Conservation (phyloP, 176 grass and related monocot species). For the Microstegium vimineum region DNA sequence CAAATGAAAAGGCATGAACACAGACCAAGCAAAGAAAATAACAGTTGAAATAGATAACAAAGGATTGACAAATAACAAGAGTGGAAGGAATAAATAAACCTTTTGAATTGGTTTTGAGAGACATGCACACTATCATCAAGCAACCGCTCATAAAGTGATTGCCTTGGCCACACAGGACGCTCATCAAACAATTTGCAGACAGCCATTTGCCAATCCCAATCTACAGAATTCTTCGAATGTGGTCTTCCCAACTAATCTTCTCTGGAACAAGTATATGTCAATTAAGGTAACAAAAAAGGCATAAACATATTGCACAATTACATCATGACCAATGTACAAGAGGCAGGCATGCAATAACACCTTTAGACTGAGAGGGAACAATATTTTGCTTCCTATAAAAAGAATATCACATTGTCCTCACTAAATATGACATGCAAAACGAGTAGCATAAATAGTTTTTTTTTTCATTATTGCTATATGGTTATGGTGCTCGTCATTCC, state of each 20-base stretch:
- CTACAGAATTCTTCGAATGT: constrained; percentile 49
- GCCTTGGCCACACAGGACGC: constrained; percentile 83
- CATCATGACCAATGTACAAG: background rate
- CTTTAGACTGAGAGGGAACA: background rate
- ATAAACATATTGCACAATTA: background rate
- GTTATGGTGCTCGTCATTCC: background rate
- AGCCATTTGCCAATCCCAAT: constrained; percentile 70
- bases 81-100: constrained; percentile 39
- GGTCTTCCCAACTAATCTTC: constrained; percentile 87
- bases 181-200: constrained; percentile 93
- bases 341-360: constrained; percentile 10
- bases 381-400: constrained; percentile 2
- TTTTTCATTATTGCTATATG: background rate
- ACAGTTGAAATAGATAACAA: constrained; percentile 8
- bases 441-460: background rate
- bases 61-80: constrained; percentile 19
- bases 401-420: background rate
- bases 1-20: constrained; percentile 25
- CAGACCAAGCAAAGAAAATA: background rate
- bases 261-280: constrained; percentile 43
- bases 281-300: constrained; percentile 49
- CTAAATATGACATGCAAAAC: background rate
- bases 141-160: constrained; percentile 80
- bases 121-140: constrained; percentile 56
- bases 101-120: constrained; percentile 72